Evolutionary conservation across 352 stramenopile genomes (phyloP), one percentile per base, ranked within the genome.

Genomic region (Globisporangium irregulare): DNA sequence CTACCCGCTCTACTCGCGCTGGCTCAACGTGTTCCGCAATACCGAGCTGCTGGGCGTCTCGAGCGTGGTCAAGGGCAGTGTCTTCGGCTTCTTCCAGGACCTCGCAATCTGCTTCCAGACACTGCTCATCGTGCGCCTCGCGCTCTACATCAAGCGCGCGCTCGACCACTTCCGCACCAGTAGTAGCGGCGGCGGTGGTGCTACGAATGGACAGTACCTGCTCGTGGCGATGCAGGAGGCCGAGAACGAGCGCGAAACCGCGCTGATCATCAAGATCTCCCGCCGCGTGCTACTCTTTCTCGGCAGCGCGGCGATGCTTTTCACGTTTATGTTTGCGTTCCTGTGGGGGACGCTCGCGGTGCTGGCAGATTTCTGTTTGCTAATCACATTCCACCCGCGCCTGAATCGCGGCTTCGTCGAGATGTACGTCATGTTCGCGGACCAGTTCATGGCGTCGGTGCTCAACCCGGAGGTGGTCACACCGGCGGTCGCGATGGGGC

Each of bases 321-420:
- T 53, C 14, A 48, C 64, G 27, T 41, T 73, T 20, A 77, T 81
- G 56, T 48, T 85, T 12, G 54, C 75, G 34, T 61, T 90, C 7
- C 62, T 89, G 22, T 57, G 72, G 2, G 75, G 79, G 14, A 89
- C 82, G 2, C 76, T 91, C 59, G 77, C 79, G 1, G 87, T 78
- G 64, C 75, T 91, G 3, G 80, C 76, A 3, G 82, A 91, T 66
- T 89, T 91, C 70, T 88, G 82, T 51, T 70, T 91, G 15, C 82
- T 87, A 22, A 75, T 89, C 60, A 85, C 82, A 24, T 78, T 91
- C 75, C 82, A 91, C 51, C 82, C 82, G 20, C 66, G 82, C 43
- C 57, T 91, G 10, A 87, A 86, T 66, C 82, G 82, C 32, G 80
- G 79, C 15, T 87, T 87, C 54, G 82, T 91, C 5, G 71, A 84